A percentile compares a stretch with the other conserved stretches of the same genome.
phyloP scores from a whole-genome alignment of 2,329 filamentous ascomycete species.

The Laburnicola sp. region DNA sequence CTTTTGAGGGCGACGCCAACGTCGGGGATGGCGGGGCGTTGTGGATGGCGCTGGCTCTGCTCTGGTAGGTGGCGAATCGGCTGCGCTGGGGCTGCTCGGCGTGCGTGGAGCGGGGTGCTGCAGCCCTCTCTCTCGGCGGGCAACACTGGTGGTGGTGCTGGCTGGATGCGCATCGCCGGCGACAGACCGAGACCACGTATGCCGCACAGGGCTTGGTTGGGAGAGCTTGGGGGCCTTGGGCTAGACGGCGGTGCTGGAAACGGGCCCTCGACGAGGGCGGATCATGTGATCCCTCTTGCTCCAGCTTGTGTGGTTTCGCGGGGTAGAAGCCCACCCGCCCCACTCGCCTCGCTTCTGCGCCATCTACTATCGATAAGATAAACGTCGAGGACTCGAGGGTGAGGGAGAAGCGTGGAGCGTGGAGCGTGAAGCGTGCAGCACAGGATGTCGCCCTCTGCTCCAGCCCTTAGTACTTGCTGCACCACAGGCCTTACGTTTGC shows the following conservation, averaged over 20 bases:
- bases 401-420: no score
- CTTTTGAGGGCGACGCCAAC: neutral
- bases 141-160: neutral
- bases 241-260: neutral
- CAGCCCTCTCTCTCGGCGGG: conserved; percentile 1
- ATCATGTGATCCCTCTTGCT: neutral
- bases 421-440: no score
- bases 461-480: no score
- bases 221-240: no score
- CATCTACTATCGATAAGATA: conserved; percentile 5
- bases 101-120: conserved; percentile 12
- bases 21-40: neutral
- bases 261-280: neutral
- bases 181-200: neutral
- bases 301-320: neutral
- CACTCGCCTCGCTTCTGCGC: neutral
- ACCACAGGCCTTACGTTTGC: conserved; percentile 6
- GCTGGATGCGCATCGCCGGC: conserved; percentile 21
- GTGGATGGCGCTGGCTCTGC: conserved; percentile 2
- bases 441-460: no score
- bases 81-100: conserved; percentile 6
- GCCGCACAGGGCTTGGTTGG: conserved; percentile 3
- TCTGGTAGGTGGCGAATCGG: conserved; percentile 8
- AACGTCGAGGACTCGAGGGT: no score
- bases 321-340: no score